phyloP scores from a whole-genome alignment of 148 eudicot genomes.

The Nepenthes mirabilis region DNA sequence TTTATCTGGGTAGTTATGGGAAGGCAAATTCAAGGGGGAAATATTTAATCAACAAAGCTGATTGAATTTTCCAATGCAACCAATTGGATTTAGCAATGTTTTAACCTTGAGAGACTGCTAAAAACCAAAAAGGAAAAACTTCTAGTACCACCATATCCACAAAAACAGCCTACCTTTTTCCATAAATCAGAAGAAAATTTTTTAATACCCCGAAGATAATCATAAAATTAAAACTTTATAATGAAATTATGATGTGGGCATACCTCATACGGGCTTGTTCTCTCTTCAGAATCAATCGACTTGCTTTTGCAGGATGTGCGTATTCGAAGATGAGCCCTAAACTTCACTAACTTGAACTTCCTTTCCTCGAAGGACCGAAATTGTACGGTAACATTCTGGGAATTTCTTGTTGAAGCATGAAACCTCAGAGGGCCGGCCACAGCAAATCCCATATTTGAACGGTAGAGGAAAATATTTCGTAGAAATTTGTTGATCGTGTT shows the following conservation, averaged over 20 bases:
- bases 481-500: not conserved
- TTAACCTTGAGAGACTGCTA: not conserved
- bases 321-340: conserved; percentile 9
- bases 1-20: too few relatives aligned
- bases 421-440: conserved; percentile 11
- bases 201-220: not conserved
- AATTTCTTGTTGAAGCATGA: conserved; percentile 2
- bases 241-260: not conserved
- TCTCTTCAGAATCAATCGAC: conserved; percentile 38
- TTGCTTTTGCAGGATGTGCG: conserved; percentile 17
- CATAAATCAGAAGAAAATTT: not conserved
- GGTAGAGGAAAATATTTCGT: not conserved
- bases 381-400: conserved; percentile 1
- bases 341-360: conserved; percentile 10
- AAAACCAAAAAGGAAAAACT: too few relatives aligned
- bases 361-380: conserved; percentile 5
- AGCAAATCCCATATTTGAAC: conserved; percentile 16
- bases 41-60: too few relatives aligned
- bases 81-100: not conserved
- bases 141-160: too few relatives aligned
- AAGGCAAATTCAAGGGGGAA: too few relatives aligned
- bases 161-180: not conserved
- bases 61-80: not conserved
- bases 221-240: not conserved
- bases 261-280: conserved; percentile 84